phyloP scores from a whole-genome alignment of 1,284 basidiomycete species.

The Pseudomicrostroma phylloplanum region DNA sequence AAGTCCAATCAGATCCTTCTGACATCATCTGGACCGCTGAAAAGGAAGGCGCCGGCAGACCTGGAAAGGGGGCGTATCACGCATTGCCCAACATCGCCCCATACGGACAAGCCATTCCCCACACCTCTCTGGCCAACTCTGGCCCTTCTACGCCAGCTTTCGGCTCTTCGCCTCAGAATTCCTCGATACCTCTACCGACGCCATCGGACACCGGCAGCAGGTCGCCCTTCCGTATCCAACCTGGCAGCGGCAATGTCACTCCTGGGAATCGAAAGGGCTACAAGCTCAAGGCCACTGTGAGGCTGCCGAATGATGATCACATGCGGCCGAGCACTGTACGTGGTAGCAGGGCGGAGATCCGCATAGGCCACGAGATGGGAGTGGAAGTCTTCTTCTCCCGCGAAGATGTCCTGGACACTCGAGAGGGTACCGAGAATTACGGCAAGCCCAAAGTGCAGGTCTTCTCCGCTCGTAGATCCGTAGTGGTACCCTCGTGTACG shows the following conservation, averaged over 20 bases:
- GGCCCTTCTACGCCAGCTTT: background rate
- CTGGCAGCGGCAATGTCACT: background rate
- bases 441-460: conserved; percentile 48
- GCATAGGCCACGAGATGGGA: conserved; percentile 45
- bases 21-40: conserved; percentile 36
- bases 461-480: conserved; percentile 43
- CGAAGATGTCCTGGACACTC: conserved; percentile 34
- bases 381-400: conserved; percentile 47
- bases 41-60: conserved; percentile 16
- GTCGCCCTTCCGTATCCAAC: background rate
- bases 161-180: background rate
- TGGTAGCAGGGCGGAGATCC: conserved; percentile 43
- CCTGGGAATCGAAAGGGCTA: conserved; percentile 25
- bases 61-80: conserved; percentile 13
- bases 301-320: conserved; percentile 43
- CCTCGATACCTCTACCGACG: background rate
- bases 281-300: conserved; percentile 39
- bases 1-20: conserved; percentile 25
- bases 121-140: background rate
- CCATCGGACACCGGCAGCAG: background rate
- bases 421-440: conserved; percentile 34
- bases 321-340: conserved; percentile 43
- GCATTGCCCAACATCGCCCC: background rate
- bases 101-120: background rate
- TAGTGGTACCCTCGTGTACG: conserved; percentile 39